Conservation (phyloP, 768 basidiomycete genomes). For the Dacryopinax spathularia region DNA sequence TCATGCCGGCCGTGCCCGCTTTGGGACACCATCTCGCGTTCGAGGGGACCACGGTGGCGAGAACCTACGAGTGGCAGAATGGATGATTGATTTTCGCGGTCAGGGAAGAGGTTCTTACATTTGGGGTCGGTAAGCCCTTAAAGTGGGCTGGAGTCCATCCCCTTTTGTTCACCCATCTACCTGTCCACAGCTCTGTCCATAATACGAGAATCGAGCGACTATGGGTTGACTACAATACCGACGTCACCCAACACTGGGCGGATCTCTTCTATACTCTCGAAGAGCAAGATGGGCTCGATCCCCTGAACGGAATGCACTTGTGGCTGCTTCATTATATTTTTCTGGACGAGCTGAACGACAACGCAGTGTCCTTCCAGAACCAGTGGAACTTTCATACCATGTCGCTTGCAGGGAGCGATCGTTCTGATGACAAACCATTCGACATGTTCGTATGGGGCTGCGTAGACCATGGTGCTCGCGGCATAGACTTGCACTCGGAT, state of each 20-base stretch:
- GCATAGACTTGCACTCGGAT: too few species aligned
- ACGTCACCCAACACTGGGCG: conserved; percentile 30
- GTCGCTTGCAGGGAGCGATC: too few species aligned
- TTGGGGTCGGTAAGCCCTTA: conserved; percentile 18
- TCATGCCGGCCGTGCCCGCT: neutral
- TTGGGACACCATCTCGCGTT: conserved; percentile 16
- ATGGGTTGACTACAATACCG: conserved; percentile 22
- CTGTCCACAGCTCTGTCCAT: conserved; percentile 24
- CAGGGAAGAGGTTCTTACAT: conserved; percentile 18
- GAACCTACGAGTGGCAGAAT: conserved; percentile 17
- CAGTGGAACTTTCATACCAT: conserved; percentile 33
- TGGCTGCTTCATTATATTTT: conserved; percentile 36
- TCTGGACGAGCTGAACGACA: conserved; percentile 25
- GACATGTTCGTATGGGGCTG: too few species aligned
- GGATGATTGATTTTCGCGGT: conserved; percentile 17
- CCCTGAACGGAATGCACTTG: conserved; percentile 22
- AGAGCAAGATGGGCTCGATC: conserved; percentile 24
- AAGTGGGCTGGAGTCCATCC: neutral
- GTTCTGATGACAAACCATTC: too few species aligned
- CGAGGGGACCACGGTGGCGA: conserved; percentile 21
- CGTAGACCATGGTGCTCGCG: too few species aligned
- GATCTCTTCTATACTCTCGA: conserved; percentile 32
- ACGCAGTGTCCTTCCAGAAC: conserved; percentile 24
- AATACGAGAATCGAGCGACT: conserved; percentile 20
- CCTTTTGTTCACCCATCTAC: conserved; percentile 2